Evolutionary conservation across 2,329 filamentous ascomycete species (phyloP), one percentile per base, ranked within the genome.

Genomic region (Coniella vitis): DNA sequence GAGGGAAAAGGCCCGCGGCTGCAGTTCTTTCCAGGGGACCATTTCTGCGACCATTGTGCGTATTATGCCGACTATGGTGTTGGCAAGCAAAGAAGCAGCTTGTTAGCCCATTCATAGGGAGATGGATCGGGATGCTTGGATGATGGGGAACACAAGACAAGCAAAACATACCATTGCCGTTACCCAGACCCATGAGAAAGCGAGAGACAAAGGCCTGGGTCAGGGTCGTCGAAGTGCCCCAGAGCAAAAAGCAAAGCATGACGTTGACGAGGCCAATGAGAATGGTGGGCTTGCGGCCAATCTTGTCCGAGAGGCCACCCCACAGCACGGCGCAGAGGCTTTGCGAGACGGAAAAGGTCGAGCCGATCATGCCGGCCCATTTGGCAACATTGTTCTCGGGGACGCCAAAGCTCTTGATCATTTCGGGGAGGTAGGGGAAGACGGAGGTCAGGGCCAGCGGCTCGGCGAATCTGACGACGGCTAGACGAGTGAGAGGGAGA

Each of bases 1-100:
- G 39, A 97, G 74, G 55, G 85, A 90, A 65, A 97, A 97, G 0
- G 93, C 93, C 45, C 82, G 75, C 0, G 91, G 90, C 61, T 96
- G 91, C 7, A 95, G 73, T 61, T 90, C 86, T 63, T 79, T 89
- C 64, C 93, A 83, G 0, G 89, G 87, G 2, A 95, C 90, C 76
- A 96, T 83, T 65, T 96, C 91, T 0, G 91, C 91, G 2, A 96
- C 90, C 70, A 93, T 89, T 14, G 89, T 95, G 56, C 90, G 73
- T 55, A 96, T 84, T 54, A 96, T 96, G 1, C 93, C 87, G n/a
- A 91, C 84, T 83, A 31, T n/a, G 38, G 12, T n/a, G n/a, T 21
- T 38, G 9, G 31, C 50, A 19, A 49, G 50, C 20, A 21, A 38
- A 7, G 4, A 1, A 16, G 16, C 12, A 14, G 16, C 42, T 65